A percentile compares a stretch with the other conserved stretches of the same genome.
phyloP scores from a whole-genome alignment of 352 stramenopile genomes.

The Stramenopiles sp. region DNA sequence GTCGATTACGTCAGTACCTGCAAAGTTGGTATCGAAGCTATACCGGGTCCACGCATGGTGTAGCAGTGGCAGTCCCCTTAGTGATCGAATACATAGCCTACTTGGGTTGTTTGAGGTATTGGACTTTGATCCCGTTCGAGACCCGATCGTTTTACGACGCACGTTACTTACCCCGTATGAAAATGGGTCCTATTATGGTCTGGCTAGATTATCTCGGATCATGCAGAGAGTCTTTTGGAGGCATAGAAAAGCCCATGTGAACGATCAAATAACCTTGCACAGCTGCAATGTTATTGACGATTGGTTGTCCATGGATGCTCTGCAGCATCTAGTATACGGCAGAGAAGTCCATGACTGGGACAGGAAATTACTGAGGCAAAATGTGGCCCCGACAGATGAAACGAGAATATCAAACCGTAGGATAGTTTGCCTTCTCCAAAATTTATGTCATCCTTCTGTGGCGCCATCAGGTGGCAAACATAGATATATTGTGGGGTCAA shows the following conservation, averaged over 20 bases:
- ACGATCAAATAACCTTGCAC: not conserved
- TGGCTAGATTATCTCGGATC: not conserved
- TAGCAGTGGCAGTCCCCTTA: conserved; percentile 61
- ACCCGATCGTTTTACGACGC: not conserved
- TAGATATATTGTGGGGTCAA: not conserved
- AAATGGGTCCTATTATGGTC: not conserved
- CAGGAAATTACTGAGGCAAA: not conserved
- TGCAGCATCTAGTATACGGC: not conserved
- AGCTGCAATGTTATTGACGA: not conserved
- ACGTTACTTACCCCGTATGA: not conserved
- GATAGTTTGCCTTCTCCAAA: not conserved
- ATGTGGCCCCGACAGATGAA: not conserved
- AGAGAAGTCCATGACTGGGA: not conserved
- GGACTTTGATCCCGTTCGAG: not conserved
- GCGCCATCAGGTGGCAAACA: not conserved
- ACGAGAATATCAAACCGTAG: not conserved
- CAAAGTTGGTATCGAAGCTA: conserved; percentile 52
- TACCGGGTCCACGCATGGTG: conserved; percentile 46
- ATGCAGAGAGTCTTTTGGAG: not conserved
- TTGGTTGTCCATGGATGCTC: not conserved
- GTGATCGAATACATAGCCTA: conserved; percentile 5
- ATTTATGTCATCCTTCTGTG: not conserved
- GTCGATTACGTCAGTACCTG: conserved; percentile 40
- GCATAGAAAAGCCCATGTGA: not conserved
- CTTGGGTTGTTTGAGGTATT: not conserved